Percentiles rank a stretch among this genome's conserved stretches.
Conservation (phyloP, 2,329 filamentous ascomycete species). For the Penicillium vulpinum region DNA sequence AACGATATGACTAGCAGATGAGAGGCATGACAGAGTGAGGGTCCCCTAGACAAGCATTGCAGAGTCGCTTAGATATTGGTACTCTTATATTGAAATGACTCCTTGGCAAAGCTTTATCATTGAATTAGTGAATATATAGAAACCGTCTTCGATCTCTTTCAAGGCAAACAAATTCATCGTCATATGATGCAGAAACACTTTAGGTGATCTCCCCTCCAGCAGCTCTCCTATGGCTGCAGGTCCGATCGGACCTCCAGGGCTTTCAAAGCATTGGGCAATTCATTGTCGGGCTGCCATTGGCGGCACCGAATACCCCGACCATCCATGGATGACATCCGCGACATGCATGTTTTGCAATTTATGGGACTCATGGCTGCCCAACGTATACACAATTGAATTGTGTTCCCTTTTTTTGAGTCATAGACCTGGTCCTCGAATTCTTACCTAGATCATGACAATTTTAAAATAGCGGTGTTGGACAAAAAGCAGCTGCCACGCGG, state of each 20-base stretch:
- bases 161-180: neutral
- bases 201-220: neutral
- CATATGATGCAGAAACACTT: neutral
- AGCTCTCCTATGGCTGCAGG: neutral
- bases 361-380: neutral
- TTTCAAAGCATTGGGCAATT: slow-evolving; percentile 9
- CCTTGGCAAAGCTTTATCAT: neutral
- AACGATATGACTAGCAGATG: neutral
- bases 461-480: slow-evolving; percentile 8
- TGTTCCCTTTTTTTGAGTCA: neutral
- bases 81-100: neutral
- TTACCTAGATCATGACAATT: neutral
- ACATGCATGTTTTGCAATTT: neutral
- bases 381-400: neutral
- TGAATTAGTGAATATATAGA: neutral
- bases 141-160: neutral
- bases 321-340: neutral
- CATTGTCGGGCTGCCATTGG: slow-evolving; percentile 10
- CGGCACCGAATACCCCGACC: neutral
- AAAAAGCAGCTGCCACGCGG: slow-evolving; percentile 12
- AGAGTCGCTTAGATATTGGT: neutral
- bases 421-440: no score
- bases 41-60: neutral
- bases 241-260: slow-evolving; percentile 4
- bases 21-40: neutral